These are phyloP conservation scores for Trypanosoma melophagium DNA, from an alignment of 208 protist genomes.

Conservation along the genomic window DNA sequence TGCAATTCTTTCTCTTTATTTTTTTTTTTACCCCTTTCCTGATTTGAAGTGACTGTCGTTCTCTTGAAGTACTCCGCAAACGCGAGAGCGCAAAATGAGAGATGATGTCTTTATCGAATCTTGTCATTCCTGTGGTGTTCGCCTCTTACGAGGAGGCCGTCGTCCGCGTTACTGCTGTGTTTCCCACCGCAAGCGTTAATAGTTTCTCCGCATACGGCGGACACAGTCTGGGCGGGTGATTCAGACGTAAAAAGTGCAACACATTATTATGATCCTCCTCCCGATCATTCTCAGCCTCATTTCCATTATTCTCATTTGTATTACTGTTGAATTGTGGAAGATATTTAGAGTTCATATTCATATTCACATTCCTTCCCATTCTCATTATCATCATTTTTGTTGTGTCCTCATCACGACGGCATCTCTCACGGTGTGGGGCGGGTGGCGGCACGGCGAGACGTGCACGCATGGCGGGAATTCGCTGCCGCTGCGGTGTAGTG, in stretches of 20 bases:
- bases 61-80: background rate
- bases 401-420: background rate
- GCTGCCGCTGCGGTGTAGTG: slow-evolving; percentile 6
- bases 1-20: background rate
- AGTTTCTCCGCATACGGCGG: background rate
- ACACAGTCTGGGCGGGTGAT: slow-evolving; percentile 8
- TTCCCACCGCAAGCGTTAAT: background rate
- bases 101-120: too few relatives aligned
- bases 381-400: background rate
- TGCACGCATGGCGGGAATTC: background rate
- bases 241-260: background rate
- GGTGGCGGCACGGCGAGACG: background rate
- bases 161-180: background rate
- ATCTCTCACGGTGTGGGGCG: slow-evolving; percentile 6
- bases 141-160: background rate
- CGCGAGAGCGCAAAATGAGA: background rate
- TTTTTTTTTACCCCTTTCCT: background rate
- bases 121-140: background rate
- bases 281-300: background rate
- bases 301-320: background rate
- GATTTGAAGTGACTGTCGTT: background rate
- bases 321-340: too few relatives aligned
- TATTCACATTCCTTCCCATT: background rate
- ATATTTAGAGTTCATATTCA: too few relatives aligned
- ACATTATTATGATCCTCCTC: background rate